Percentiles rank a stretch among this genome's conserved stretches.
Evolutionary conservation across 1,284 basidiomycete genomes (phyloP).

Genomic region (Sporisorium reilianum): DNA sequence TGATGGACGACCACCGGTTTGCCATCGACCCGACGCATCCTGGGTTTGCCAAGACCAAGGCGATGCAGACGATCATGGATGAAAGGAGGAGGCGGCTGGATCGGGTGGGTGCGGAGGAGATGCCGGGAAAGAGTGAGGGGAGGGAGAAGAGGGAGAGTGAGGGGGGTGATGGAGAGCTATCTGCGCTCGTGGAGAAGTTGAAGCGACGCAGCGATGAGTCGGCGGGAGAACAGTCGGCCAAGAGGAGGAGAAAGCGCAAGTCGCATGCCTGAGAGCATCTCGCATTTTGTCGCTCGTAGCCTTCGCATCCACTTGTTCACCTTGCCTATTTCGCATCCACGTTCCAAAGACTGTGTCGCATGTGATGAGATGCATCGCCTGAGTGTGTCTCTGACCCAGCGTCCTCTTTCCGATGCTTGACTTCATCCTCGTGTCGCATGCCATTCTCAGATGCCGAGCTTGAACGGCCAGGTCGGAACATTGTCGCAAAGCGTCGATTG

Average conservation of each 20-base stretch:
- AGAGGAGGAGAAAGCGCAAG: constrained; percentile 31
- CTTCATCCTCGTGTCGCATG: too few relatives aligned
- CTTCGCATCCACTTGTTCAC: neutral
- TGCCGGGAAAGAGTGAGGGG: neutral
- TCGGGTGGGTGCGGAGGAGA: constrained; percentile 8
- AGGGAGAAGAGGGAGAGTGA: neutral
- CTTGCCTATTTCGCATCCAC: neutral
- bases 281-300: neutral
- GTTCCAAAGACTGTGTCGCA: neutral
- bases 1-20: constrained; percentile 90
- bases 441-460: too few relatives aligned
- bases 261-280: neutral
- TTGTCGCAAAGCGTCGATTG: neutral
- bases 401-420: neutral
- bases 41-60: constrained; percentile 66
- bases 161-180: constrained; percentile 17
- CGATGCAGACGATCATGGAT: constrained; percentile 63
- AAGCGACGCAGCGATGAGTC: constrained; percentile 28
- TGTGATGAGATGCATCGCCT: constrained; percentile 1
- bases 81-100: constrained; percentile 50
- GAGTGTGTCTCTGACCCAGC: neutral
- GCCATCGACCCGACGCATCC: constrained; percentile 97
- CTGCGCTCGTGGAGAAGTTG: constrained; percentile 39
- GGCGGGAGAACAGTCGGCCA: constrained; percentile 7
- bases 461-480: too few relatives aligned